These are phyloP conservation scores for Mycena belliarum DNA, from an alignment of 768 basidiomycete species.

Conservation along the genomic window DNA sequence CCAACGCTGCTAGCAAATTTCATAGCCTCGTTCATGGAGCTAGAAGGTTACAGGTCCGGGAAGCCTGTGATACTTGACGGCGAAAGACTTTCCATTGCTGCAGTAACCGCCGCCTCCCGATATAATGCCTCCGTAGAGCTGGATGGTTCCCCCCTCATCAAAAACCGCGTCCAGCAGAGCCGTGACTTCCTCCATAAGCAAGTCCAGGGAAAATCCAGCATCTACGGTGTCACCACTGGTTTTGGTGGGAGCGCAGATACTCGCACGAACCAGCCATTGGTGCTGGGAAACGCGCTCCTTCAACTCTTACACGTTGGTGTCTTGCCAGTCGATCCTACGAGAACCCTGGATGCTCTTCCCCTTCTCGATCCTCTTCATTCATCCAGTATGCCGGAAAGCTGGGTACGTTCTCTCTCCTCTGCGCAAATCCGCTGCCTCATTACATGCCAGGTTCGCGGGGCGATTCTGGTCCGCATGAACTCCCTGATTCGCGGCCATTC, in stretches of 20 bases:
- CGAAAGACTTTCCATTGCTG: slow-evolving; percentile 69
- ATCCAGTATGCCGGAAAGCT: slow-evolving; percentile 79
- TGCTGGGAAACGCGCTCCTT: slow-evolving; percentile 79
- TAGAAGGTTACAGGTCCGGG: slow-evolving; percentile 69
- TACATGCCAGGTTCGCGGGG: slow-evolving; percentile 61
- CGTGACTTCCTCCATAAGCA: slow-evolving; percentile 67
- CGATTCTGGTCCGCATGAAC: slow-evolving; percentile 86
- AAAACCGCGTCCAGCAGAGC: slow-evolving; percentile 59
- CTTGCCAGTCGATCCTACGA: slow-evolving; percentile 54
- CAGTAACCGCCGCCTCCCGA: slow-evolving; percentile 75
- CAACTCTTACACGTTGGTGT: slow-evolving; percentile 83
- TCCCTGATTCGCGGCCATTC: slow-evolving; percentile 88
- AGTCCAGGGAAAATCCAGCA: slow-evolving; percentile 63
- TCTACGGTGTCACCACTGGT: slow-evolving; percentile 84
- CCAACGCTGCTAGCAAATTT: slow-evolving; percentile 55
- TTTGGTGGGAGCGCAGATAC: slow-evolving; percentile 91
- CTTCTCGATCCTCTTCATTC: slow-evolving; percentile 69
- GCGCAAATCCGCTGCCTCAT: not conserved
- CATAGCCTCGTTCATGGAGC: slow-evolving; percentile 58
- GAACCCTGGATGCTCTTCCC: slow-evolving; percentile 56
- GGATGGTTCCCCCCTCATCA: slow-evolving; percentile 47
- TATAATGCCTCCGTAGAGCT: slow-evolving; percentile 55
- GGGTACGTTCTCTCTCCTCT: slow-evolving; percentile 33
- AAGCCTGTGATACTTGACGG: slow-evolving; percentile 68
- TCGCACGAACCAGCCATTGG: slow-evolving; percentile 69